Evolutionary conservation across 1,139 yeast genomes (phyloP).

Genomic region (Saccharomyces pastorianus): DNA sequence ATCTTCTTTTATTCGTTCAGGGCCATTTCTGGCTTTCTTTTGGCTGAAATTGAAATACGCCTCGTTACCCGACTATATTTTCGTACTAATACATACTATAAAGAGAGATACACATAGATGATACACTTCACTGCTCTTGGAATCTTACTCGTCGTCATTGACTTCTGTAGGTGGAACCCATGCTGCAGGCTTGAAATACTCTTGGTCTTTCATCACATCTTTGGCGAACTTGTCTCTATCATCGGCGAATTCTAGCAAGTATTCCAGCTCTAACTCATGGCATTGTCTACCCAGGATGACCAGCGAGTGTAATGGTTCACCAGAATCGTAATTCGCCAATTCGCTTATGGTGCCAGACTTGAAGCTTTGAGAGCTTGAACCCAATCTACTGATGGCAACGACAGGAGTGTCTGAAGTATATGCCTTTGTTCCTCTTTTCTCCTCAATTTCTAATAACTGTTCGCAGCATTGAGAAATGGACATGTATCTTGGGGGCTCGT

Average conservation of each 20-base stretch:
- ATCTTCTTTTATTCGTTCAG: neutral
- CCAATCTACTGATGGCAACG: slow-evolving; percentile 85
- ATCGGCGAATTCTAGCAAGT: slow-evolving; percentile 66
- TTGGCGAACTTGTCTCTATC: slow-evolving; percentile 52
- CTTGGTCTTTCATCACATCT: slow-evolving; percentile 62
- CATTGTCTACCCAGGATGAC: slow-evolving; percentile 88
- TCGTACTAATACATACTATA: neutral
- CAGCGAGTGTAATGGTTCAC: slow-evolving; percentile 89
- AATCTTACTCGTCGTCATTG: slow-evolving; percentile 14
- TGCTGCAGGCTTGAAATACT: slow-evolving; percentile 53
- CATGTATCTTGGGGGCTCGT: slow-evolving; percentile 97
- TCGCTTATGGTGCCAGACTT: slow-evolving; percentile 77
- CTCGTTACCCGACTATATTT: neutral
- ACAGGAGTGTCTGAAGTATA: slow-evolving; percentile 86
- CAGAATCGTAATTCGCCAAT: slow-evolving; percentile 74
- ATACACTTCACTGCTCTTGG: neutral
- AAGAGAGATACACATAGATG: neutral
- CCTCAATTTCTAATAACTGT: slow-evolving; percentile 83
- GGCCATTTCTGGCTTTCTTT: neutral
- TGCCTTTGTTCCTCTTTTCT: slow-evolving; percentile 59
- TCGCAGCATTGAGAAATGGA: slow-evolving; percentile 79
- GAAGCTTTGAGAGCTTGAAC: slow-evolving; percentile 74
- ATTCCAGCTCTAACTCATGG: slow-evolving; percentile 87
- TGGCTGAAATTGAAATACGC: neutral
- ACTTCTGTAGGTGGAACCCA: slow-evolving; percentile 36